Base-by-base conservation (phyloP, 108 stramenopile species). In the Cyclotella kingstonii region DNA sequence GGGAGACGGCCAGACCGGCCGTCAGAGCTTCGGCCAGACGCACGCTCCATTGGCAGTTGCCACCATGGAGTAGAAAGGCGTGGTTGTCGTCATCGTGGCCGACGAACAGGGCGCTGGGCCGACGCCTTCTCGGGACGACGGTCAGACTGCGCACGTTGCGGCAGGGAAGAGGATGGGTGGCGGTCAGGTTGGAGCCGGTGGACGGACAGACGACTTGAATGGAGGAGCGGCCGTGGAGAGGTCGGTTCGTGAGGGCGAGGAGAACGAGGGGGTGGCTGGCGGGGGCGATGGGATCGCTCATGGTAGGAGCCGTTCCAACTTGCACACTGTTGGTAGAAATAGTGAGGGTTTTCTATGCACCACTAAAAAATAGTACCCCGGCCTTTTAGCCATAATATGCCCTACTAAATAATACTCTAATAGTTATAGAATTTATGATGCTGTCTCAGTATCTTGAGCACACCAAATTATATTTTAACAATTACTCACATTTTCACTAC, bases 1-100 rank as follows among this genome's bases (percentile, higher is more conserved):
- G 84, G 2, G 85, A 87, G 12, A 83, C 63, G 9, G 74, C 48
- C 62, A 76, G 22, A 71, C 63, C 39, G 72, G 66, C 35, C 29
- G 78, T 68, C 42, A 92, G 41, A 17, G 81, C 50, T 76, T 89
- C 87, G 25, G 91, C 87, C 3, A 82, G 63, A 15, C 87, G 74
- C 25, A 79, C 69, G 31, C 83, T 89, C 91, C 91, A 92, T 71
- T 44, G 25, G 4, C 40, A 54, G 42, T 52, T 63, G 48, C 22
- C 31, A 36, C 23, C 29, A 40, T 30, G 38, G 25, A 70, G 38
- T 19, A 72, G 36, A 57, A 72, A 72, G 44, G 56, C 62, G 28
- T 63, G 70, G 72, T 30, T 45, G 19, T 34, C 61, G 22, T n/a
- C 72, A 66, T 26, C 59, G 36, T 30, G 61, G 65, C 5, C 65